A percentile compares a stretch with the other conserved stretches of the same genome.
Evolutionary conservation across 768 basidiomycete genomes (phyloP).

Genomic region (Rhodotorula sphaerocarpa): DNA sequence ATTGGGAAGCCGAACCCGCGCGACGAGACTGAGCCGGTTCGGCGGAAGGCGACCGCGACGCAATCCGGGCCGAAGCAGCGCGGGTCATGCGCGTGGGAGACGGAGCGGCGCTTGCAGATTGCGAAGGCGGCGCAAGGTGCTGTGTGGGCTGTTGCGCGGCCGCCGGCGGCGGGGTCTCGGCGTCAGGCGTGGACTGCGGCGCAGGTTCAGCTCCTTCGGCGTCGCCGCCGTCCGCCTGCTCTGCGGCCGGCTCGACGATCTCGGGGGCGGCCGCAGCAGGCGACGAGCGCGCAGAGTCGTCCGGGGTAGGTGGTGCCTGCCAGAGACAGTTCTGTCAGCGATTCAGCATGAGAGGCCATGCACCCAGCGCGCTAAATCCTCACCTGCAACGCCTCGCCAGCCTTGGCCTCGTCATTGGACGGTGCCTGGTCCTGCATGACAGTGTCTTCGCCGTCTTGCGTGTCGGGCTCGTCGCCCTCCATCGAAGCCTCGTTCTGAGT

Average conservation of each 20-base stretch:
- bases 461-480: neutral
- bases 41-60: constrained; percentile 7
- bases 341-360: neutral
- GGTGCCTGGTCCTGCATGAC: neutral
- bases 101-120: neutral
- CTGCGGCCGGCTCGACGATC: constrained; percentile 1
- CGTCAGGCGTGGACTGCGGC: neutral
- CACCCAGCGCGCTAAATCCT: no score
- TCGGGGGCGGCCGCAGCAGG: neutral
- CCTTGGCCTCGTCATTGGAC: neutral
- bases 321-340: neutral
- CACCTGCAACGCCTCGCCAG: neutral
- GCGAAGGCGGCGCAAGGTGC: neutral
- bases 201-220: neutral
- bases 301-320: neutral
- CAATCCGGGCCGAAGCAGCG: constrained; percentile 2
- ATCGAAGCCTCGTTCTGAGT: neutral
- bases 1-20: neutral
- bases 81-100: constrained; percentile 13
- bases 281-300: neutral
- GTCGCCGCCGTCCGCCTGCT: neutral
- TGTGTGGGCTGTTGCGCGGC: no score
- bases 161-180: no score
- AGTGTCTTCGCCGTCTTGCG: neutral
- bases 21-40: neutral